These are phyloP conservation scores for Dipteronia sinensis DNA, from an alignment of 345 rosid species.

Conservation along the genomic window DNA sequence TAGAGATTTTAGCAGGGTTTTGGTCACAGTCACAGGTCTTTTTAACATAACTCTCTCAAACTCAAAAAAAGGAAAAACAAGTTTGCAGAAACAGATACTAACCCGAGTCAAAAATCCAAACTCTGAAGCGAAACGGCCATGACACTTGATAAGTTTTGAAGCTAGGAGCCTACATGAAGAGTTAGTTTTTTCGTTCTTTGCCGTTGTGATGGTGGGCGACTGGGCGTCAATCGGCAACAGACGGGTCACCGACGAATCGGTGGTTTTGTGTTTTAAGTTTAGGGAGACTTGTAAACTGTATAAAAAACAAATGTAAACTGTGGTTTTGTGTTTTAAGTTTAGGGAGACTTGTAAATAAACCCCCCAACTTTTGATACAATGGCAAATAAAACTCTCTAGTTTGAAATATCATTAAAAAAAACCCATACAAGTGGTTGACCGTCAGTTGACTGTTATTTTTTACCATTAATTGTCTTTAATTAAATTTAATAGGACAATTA, in stretches of 20 bases:
- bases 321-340: no score
- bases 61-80: neutral
- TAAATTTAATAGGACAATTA: no score
- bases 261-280: no score
- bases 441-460: no score
- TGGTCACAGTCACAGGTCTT: conserved; percentile 44
- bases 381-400: no score
- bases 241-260: neutral
- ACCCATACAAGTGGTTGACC: no score
- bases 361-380: no score
- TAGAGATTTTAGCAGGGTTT: conserved; percentile 27
- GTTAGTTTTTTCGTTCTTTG: neutral
- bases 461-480: no score
- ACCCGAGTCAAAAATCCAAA: neutral
- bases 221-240: neutral
- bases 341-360: no score
- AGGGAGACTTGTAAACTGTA: no score
- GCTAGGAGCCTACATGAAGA: neutral
- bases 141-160: neutral
- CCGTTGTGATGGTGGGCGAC: neutral
- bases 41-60: conserved; percentile 39
- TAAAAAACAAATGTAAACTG: no score
- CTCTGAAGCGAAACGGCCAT: neutral
- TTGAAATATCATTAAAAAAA: no score
- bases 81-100: neutral